These are phyloP conservation scores for Ilex aquifolium DNA, from an alignment of 257 asterid species.

Conservation along the genomic window DNA sequence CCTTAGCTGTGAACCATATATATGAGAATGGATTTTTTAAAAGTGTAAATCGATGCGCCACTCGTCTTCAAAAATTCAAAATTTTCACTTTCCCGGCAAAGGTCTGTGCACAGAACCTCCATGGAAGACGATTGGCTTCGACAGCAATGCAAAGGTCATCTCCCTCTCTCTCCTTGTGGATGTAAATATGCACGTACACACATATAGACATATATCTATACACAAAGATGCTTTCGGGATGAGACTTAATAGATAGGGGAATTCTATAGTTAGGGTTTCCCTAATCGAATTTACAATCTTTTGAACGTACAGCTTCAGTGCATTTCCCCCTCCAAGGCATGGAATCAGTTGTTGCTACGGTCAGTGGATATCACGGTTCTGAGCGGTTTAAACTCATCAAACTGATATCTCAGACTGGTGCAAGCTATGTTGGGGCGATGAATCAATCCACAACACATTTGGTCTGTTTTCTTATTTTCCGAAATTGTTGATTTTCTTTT, in stretches of 20 bases:
- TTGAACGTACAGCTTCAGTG: slow-evolving; percentile 11
- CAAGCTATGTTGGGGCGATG: slow-evolving; percentile 36
- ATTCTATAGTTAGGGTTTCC: neutral
- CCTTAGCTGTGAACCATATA: no score
- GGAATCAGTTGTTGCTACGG: slow-evolving; percentile 61
- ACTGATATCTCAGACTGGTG: slow-evolving; percentile 30
- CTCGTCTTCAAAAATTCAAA: slow-evolving; percentile 24
- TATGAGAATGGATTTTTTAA: no score
- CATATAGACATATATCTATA: neutral
- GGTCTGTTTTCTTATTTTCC: slow-evolving; percentile 15
- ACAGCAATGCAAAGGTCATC: slow-evolving; percentile 28
- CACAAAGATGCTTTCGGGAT: neutral
- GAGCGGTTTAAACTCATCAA: slow-evolving; percentile 38
- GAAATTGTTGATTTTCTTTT: neutral
- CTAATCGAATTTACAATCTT: neutral
- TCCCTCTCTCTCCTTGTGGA: neutral
- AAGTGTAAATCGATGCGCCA: no score
- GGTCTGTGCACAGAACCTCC: slow-evolving; percentile 10
- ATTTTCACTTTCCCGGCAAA: slow-evolving; percentile 45
- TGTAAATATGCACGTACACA: neutral
- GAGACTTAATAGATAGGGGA: neutral
- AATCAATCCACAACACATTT: slow-evolving; percentile 31
- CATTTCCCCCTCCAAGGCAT: slow-evolving; percentile 38
- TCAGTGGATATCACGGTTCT: slow-evolving; percentile 33
- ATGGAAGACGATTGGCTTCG: slow-evolving; percentile 31